phyloP scores from a whole-genome alignment of 1,284 basidiomycete species.

The Clitocybe nebularis region DNA sequence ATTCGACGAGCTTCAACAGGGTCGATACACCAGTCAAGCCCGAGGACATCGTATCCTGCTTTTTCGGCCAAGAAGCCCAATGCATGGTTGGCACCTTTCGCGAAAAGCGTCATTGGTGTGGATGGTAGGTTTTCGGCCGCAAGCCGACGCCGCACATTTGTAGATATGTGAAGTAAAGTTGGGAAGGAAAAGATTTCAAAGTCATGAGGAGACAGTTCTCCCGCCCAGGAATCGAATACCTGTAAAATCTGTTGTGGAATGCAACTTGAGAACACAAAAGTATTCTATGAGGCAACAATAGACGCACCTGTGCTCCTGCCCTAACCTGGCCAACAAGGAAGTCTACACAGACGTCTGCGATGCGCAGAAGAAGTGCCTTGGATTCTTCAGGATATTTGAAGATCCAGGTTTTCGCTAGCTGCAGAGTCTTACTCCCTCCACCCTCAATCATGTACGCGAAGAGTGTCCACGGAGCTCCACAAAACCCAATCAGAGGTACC shows the following conservation, averaged over 20 bases:
- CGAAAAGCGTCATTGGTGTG: slow-evolving; percentile 86
- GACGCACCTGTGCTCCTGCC: slow-evolving; percentile 85
- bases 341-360: slow-evolving; percentile 83
- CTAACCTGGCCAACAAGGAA: slow-evolving; percentile 88
- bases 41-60: slow-evolving; percentile 81
- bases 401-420: slow-evolving; percentile 89
- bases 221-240: slow-evolving; percentile 94
- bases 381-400: slow-evolving; percentile 86
- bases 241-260: slow-evolving; percentile 72
- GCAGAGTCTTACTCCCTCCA: slow-evolving; percentile 83
- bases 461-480: slow-evolving; percentile 94
- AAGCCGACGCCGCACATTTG: slow-evolving; percentile 60
- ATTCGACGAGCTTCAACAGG: slow-evolving; percentile 63
- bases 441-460: slow-evolving; percentile 98
- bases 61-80: slow-evolving; percentile 52
- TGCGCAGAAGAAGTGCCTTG: slow-evolving; percentile 67
- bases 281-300: slow-evolving; percentile 6
- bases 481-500: slow-evolving; percentile 94
- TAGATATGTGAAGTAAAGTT: slow-evolving; percentile 58
- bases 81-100: slow-evolving; percentile 85
- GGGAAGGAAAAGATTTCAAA: slow-evolving; percentile 78
- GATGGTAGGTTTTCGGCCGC: slow-evolving; percentile 47
- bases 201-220: slow-evolving; percentile 84
- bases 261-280: too few species aligned
- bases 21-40: slow-evolving; percentile 87